Base-by-base conservation (phyloP, 306 rosid genomes). In the Hylodesmum podocarpum region DNA sequence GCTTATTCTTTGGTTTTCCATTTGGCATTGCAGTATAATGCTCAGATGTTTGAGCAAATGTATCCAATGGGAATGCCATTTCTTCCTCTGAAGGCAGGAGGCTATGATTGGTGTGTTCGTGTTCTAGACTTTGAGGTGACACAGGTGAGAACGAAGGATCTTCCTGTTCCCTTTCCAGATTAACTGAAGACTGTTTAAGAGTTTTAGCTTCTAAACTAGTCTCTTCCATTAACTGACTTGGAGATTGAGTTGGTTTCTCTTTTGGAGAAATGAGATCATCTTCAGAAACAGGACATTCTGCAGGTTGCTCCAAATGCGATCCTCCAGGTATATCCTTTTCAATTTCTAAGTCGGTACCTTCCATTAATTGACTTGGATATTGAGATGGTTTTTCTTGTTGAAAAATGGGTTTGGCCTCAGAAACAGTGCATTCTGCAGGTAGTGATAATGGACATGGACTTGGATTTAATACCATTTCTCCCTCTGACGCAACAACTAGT, bases 1-100 rank as follows among this genome's bases (percentile, higher is more conserved):
- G 64, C 84, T 92, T 95, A 44, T 67, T 84, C 41, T 81, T 82
- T 62, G 81, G 86, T 65, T 84, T 83, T 78, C 85, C 93, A 70
- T 84, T 85, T 40, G 85, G 67, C 82, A 46, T 80, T 73, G 80
- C 86, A 28, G 15, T 72, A 78, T 87, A 93, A 64, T 55, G 63
- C 39, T 78, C 79, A n/a, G 83, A 46, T 51, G 76, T 50, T 63
- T 22, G 78, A 66, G 71, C 44, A 61, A 87, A 70, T 59, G 59
- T 43, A 50, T 83, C 83, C 51, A 84, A 79, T 29, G 85, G 77
- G 62, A 78, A 78, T 46, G 81, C 65, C 70, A 57, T 76, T 84
- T 81, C 89, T 71, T 78, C 87, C 68, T 80, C 89, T 36, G 82
- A 70, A 84, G 78, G 82, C 46, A 34, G 43, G 24, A 76, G 40